A percentile compares a stretch with the other conserved stretches of the same genome.
Evolutionary conservation across 1,284 basidiomycete genomes (phyloP).

Genomic region (Exsudoporus floridanus): DNA sequence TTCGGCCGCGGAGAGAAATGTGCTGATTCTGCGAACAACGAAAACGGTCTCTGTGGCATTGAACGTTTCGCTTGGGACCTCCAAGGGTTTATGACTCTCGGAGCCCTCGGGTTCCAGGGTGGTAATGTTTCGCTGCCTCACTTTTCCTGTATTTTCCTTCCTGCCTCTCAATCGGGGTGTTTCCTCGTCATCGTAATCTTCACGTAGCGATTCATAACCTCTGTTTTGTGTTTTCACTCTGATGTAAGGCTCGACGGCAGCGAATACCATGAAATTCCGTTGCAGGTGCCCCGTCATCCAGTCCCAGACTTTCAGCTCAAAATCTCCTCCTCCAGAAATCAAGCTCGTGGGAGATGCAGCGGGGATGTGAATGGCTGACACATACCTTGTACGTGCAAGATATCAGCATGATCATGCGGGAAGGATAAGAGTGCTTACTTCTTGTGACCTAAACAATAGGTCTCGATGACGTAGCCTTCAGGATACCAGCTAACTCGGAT

Average conservation of each 20-base stretch:
- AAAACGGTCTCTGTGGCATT: conserved; percentile 49
- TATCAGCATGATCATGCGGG: conserved; percentile 3
- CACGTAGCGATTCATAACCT: conserved; percentile 36
- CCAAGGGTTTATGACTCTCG: neutral
- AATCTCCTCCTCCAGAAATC: conserved; percentile 87
- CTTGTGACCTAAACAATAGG: conserved; percentile 80
- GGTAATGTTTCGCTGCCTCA: conserved; percentile 17
- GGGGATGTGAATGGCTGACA: conserved; percentile 78
- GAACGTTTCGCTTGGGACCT: neutral
- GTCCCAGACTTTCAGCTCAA: conserved; percentile 75
- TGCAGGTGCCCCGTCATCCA: conserved; percentile 64
- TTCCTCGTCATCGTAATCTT: conserved; percentile 41
- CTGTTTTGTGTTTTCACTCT: conserved; percentile 46
- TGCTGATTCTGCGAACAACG: conserved; percentile 25
- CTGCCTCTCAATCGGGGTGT: conserved; percentile 21
- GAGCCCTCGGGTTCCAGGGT: conserved; percentile 11
- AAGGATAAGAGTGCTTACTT: conserved; percentile 52
- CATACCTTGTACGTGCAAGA: conserved; percentile 53
- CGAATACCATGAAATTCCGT: conserved; percentile 54
- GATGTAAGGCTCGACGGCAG: conserved; percentile 61
- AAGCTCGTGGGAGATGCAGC: conserved; percentile 48
- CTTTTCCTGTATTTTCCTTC: conserved; percentile 27
- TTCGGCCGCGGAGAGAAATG: conserved; percentile 29
- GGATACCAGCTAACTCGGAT: conserved; percentile 90
- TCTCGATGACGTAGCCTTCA: conserved; percentile 78